Evolutionary conservation across 495 filamentous ascomycete genomes (phyloP).

Genomic region (Trichoderma gamsii): DNA sequence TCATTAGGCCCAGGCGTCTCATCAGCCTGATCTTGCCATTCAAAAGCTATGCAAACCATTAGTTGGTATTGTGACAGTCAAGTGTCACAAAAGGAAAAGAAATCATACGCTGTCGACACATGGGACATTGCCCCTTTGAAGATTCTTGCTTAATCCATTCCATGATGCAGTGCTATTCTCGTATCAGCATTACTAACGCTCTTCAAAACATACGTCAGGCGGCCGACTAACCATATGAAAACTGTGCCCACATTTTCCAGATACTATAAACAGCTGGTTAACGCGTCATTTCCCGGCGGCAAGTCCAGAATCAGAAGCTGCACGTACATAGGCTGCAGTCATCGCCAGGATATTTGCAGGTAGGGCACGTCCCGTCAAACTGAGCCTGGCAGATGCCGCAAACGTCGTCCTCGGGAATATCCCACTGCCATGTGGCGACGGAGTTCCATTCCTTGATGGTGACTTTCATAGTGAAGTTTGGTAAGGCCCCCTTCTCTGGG

Average conservation of each 20-base stretch:
- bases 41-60: neutral
- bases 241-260: conserved; percentile 91
- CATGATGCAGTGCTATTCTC: conserved; percentile 76
- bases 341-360: conserved; percentile 96
- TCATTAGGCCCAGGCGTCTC: neutral
- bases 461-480: conserved; percentile 70
- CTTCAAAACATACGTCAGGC: neutral
- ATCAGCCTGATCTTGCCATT: neutral
- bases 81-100: neutral
- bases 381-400: conserved; percentile 98
- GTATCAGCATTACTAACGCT: neutral
- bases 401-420: conserved; percentile 94
- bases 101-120: conserved; percentile 88
- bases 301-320: neutral
- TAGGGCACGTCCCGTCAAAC: conserved; percentile 95
- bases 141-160: conserved; percentile 95
- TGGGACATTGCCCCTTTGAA: conserved; percentile 89
- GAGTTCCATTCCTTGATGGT: conserved; percentile 88
- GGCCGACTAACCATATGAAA: conserved; percentile 77
- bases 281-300: conserved; percentile 1
- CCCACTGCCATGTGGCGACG: conserved; percentile 94
- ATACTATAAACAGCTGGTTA: conserved; percentile 49
- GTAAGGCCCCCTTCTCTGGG: neutral
- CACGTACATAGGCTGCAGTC: conserved; percentile 82
- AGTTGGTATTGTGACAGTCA: neutral